phyloP scores from a whole-genome alignment of 345 rosid genomes.

The Mangifera indica region DNA sequence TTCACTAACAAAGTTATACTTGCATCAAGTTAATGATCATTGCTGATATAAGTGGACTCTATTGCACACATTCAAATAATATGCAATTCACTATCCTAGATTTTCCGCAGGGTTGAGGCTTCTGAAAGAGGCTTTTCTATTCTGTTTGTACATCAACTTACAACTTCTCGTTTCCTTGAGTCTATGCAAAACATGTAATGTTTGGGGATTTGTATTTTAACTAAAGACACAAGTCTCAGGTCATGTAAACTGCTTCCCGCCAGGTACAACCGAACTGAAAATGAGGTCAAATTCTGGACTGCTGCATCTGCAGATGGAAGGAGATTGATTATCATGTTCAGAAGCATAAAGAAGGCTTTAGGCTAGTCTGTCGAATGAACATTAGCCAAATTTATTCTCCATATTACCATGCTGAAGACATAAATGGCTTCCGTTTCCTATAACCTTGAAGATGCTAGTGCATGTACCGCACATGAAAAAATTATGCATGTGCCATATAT shows the following conservation, averaged over 20 bases:
- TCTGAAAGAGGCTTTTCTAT: background rate
- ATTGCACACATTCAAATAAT: background rate
- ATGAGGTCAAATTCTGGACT: background rate
- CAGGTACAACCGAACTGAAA: background rate
- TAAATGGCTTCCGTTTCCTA: too few relatives aligned
- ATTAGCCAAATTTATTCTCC: background rate
- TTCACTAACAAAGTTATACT: background rate
- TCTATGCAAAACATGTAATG: background rate
- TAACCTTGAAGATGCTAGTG: background rate
- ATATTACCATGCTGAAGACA: too few relatives aligned
- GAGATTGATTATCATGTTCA: background rate
- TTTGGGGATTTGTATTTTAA: too few relatives aligned
- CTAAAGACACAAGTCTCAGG: background rate
- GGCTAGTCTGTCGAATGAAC: background rate
- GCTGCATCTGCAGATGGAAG: background rate
- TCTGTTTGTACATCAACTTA: background rate
- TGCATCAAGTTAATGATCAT: background rate
- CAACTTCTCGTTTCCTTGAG: background rate
- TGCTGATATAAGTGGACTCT: background rate
- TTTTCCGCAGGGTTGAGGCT: background rate
- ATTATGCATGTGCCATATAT: background rate
- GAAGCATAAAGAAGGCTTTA: background rate
- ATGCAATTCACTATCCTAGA: background rate
- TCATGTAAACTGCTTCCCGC: background rate
- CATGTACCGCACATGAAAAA: background rate